phyloP scores from a whole-genome alignment of 148 eudicot species.

The Fallopia convolvulus region DNA sequence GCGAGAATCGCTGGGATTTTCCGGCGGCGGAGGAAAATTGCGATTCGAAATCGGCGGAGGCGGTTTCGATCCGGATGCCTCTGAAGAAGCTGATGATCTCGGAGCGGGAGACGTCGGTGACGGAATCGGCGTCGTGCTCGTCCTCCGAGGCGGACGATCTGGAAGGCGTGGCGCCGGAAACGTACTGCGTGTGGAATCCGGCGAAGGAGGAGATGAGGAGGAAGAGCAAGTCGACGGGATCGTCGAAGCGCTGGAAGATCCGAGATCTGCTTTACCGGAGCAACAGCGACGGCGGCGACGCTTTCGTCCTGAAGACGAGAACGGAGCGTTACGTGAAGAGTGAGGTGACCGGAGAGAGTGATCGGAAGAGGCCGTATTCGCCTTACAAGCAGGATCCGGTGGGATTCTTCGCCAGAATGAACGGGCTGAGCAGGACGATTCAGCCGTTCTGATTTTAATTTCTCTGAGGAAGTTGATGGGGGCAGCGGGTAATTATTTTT shows the following conservation, averaged over 20 bases:
- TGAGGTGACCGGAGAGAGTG: slow-evolving; percentile 13
- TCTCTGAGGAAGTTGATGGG: neutral
- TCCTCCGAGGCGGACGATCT: slow-evolving; percentile 67
- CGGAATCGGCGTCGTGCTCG: slow-evolving; percentile 33
- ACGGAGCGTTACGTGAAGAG: slow-evolving; percentile 5
- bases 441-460: slow-evolving; percentile 33
- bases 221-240: slow-evolving; percentile 61
- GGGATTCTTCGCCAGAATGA: slow-evolving; percentile 45
- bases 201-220: slow-evolving; percentile 26
- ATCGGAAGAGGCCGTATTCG: slow-evolving; percentile 24
- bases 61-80: slow-evolving; percentile 25
- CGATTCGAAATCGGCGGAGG: neutral
- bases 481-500: neutral
- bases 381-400: slow-evolving; percentile 53
- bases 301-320: slow-evolving; percentile 23
- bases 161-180: slow-evolving; percentile 52
- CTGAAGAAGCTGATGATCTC: slow-evolving; percentile 42
- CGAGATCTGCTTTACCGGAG: slow-evolving; percentile 53
- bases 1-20: neutral
- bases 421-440: slow-evolving; percentile 39
- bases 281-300: slow-evolving; percentile 72
- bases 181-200: slow-evolving; percentile 82
- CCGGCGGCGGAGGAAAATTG: neutral
- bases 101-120: slow-evolving; percentile 28
- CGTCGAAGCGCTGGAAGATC: slow-evolving; percentile 68